A percentile compares a stretch with the other conserved stretches of the same genome.
Conservation (phyloP, 164 flowering plant genomes). For the Platanus orientalis region DNA sequence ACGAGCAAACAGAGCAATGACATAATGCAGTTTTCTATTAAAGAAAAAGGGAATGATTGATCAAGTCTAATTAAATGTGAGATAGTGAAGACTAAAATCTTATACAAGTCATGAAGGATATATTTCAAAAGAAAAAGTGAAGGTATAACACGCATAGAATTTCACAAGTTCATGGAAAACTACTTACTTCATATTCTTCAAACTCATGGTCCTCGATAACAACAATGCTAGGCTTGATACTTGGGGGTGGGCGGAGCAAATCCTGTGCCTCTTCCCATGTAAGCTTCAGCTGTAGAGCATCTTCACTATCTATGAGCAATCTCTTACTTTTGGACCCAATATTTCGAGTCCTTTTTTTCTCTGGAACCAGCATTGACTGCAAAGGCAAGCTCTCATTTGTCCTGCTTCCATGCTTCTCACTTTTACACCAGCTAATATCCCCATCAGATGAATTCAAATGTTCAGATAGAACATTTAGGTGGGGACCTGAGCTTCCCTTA, state of each 20-base stretch:
- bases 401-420: slow-evolving; percentile 43
- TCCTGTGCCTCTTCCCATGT: slow-evolving; percentile 99
- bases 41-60: no score
- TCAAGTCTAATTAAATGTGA: neutral
- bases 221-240: slow-evolving; percentile 54
- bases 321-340: slow-evolving; percentile 84
- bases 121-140: neutral
- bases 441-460: slow-evolving; percentile 36
- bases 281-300: slow-evolving; percentile 74
- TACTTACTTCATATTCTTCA: slow-evolving; percentile 67
- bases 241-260: slow-evolving; percentile 86
- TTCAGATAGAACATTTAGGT: slow-evolving; percentile 45
- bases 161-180: neutral
- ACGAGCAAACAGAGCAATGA: neutral
- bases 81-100: neutral
- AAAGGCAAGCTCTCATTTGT: slow-evolving; percentile 35
- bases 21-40: neutral
- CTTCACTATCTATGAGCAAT: slow-evolving; percentile 71
- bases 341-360: slow-evolving; percentile 49
- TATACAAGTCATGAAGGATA: neutral
- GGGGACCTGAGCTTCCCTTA: slow-evolving; percentile 59
- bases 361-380: slow-evolving; percentile 39
- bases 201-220: slow-evolving; percentile 56
- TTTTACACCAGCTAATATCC: slow-evolving; percentile 38
- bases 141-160: neutral